phyloP scores from a whole-genome alignment of 495 filamentous ascomycete species.

The Neurospora sp. region DNA sequence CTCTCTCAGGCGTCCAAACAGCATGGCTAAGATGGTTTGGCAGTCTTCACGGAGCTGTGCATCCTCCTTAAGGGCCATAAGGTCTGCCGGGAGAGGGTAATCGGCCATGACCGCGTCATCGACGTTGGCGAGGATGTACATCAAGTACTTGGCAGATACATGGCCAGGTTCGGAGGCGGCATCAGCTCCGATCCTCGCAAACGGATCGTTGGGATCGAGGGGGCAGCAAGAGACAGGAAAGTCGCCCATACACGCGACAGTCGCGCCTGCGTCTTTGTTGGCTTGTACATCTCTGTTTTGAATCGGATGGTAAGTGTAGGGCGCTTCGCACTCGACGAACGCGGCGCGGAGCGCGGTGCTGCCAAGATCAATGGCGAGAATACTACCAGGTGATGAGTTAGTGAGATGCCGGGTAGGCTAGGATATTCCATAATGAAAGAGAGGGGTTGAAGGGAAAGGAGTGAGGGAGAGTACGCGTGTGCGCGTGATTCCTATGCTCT shows the following conservation, averaged over 20 bases:
- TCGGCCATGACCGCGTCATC: not conserved
- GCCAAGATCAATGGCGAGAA: not conserved
- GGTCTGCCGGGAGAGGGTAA: not conserved
- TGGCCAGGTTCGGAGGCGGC: not conserved
- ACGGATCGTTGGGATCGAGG: not conserved
- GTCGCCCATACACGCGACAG: not conserved
- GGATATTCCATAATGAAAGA: not conserved
- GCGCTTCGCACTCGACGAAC: not conserved
- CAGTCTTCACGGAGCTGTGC: not conserved
- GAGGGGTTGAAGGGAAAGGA: not conserved
- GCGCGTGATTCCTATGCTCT: not conserved
- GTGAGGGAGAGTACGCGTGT: no score
- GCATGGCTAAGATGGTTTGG: not conserved
- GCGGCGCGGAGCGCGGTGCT: not conserved
- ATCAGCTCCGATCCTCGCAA: not conserved
- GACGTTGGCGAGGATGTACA: slow-evolving; percentile 3
- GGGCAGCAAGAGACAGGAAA: slow-evolving; percentile 1
- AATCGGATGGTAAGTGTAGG: not conserved
- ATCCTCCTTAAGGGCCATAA: not conserved
- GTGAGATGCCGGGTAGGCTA: not conserved
- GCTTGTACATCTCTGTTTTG: not conserved
- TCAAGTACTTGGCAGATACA: slow-evolving; percentile 2
- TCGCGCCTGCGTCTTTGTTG: not conserved
- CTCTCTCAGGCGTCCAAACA: not conserved
- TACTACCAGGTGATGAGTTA: not conserved